Evolutionary conservation across 1,284 basidiomycete species (phyloP).

Genomic region (Cryptococcus amylolentus): DNA sequence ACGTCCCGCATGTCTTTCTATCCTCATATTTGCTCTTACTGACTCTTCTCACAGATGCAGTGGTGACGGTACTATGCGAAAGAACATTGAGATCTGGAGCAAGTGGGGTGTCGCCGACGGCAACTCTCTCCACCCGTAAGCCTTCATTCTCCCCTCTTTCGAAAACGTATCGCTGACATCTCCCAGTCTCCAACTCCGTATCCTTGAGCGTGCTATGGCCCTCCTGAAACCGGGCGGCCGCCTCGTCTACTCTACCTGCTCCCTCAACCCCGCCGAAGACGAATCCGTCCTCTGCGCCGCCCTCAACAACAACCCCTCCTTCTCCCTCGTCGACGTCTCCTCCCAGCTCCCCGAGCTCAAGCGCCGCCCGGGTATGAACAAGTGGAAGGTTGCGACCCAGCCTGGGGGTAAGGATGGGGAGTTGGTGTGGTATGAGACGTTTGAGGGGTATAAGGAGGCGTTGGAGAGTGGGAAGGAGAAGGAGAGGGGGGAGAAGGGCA

Average conservation of each 20-base stretch:
- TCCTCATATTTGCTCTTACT: constrained; percentile 6
- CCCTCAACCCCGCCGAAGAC: constrained; percentile 95
- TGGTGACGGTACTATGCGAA: constrained; percentile 93
- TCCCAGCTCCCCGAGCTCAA: constrained; percentile 66
- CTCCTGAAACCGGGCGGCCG: constrained; percentile 81
- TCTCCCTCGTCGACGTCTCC: constrained; percentile 77
- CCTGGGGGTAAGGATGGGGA: constrained; percentile 15
- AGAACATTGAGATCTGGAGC: constrained; percentile 95
- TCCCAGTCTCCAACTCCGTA: constrained; percentile 79
- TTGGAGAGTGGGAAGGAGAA: constrained; percentile 27
- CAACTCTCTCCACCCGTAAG: constrained; percentile 81
- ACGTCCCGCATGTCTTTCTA: constrained; percentile 68
- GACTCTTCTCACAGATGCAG: constrained; percentile 55
- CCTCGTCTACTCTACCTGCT: constrained; percentile 97
- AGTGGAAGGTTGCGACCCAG: constrained; percentile 63
- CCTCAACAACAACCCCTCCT: constrained; percentile 66
- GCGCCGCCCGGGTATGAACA: constrained; percentile 68
- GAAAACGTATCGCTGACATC: background rate
- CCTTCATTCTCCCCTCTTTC: constrained; percentile 12
- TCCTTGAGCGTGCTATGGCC: constrained; percentile 86
- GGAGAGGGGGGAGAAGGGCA: constrained; percentile 46
- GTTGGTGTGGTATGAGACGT: constrained; percentile 36
- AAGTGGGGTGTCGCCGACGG: constrained; percentile 85
- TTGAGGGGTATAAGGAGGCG: constrained; percentile 29
- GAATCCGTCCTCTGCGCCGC: constrained; percentile 92